Percentiles rank a stretch among this genome's conserved stretches.
Evolutionary conservation across 2,329 filamentous ascomycete species (phyloP).

Genomic region (Verticillium longisporum): DNA sequence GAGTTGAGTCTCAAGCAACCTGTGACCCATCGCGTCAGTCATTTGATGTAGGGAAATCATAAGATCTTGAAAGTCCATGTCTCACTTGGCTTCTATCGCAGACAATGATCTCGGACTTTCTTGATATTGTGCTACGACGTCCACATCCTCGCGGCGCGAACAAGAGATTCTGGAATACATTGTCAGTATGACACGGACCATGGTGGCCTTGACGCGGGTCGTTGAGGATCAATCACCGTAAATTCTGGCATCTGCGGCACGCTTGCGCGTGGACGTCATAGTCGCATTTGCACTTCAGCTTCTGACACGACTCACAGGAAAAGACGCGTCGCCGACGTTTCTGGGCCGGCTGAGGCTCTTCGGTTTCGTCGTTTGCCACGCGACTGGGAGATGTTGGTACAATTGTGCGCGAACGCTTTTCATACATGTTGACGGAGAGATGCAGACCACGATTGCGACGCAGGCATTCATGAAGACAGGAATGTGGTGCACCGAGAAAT

Average conservation of each 20-base stretch:
- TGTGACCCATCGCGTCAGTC: background rate
- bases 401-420: too few species aligned
- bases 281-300: constrained; percentile 10
- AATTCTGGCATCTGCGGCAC: constrained; percentile 9
- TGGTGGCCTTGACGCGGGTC: background rate
- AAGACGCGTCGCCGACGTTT: constrained; percentile 10
- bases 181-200: background rate
- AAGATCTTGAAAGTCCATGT: background rate
- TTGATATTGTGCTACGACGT: background rate
- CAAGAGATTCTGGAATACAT: background rate
- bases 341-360: background rate
- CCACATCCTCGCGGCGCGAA: background rate
- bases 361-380: background rate
- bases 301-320: constrained; percentile 10
- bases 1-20: background rate
- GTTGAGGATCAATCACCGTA: constrained; percentile 3
- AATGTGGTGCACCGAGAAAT: too few species aligned
- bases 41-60: background rate
- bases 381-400: too few species aligned
- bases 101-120: background rate
- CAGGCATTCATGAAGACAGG: background rate
- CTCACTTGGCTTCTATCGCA: background rate
- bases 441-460: background rate
- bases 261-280: constrained; percentile 8
- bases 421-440: background rate